A percentile compares a stretch with the other conserved stretches of the same genome.
Evolutionary conservation across 2,329 filamentous ascomycete genomes (phyloP).

Genomic region (Pyrenochaeta sp.): DNA sequence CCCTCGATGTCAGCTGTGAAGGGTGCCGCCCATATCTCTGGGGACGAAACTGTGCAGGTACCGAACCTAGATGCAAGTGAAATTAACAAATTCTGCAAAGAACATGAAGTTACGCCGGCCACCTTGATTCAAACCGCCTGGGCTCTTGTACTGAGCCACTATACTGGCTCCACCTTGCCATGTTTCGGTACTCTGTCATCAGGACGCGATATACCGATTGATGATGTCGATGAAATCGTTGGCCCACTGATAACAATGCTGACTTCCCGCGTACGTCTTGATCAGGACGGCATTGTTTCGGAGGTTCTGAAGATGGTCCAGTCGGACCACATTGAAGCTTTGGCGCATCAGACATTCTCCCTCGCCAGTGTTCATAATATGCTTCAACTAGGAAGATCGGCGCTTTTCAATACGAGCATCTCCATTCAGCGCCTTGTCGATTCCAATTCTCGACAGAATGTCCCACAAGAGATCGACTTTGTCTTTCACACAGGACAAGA

Average conservation of each 20-base stretch:
- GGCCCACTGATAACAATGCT: conserved; percentile 54
- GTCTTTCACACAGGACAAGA: conserved; percentile 40
- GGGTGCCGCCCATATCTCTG: too few relatives aligned
- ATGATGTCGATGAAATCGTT: conserved; percentile 54
- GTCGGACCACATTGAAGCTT: neutral
- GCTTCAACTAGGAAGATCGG: conserved; percentile 30
- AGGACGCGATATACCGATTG: conserved; percentile 53
- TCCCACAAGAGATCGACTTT: conserved; percentile 14
- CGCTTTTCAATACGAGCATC: conserved; percentile 57
- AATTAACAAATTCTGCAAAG: conserved; percentile 12
- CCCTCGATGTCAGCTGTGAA: too few relatives aligned
- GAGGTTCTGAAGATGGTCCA: conserved; percentile 14
- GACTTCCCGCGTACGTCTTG: conserved; percentile 49
- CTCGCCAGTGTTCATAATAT: conserved; percentile 55
- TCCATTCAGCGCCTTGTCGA: conserved; percentile 20
- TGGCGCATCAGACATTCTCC: conserved; percentile 17
- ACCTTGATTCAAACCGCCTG: conserved; percentile 41
- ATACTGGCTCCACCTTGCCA: conserved; percentile 40
- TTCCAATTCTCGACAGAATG: conserved; percentile 9
- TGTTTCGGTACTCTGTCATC: conserved; percentile 54
- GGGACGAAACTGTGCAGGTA: too few relatives aligned
- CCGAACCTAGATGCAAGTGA: neutral
- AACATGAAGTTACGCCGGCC: conserved; percentile 16
- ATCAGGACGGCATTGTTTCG: conserved; percentile 34
- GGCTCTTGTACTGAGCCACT: conserved; percentile 41